Conservation (phyloP, 2,329 filamentous ascomycete genomes). For the Fusarium temperatum region DNA sequence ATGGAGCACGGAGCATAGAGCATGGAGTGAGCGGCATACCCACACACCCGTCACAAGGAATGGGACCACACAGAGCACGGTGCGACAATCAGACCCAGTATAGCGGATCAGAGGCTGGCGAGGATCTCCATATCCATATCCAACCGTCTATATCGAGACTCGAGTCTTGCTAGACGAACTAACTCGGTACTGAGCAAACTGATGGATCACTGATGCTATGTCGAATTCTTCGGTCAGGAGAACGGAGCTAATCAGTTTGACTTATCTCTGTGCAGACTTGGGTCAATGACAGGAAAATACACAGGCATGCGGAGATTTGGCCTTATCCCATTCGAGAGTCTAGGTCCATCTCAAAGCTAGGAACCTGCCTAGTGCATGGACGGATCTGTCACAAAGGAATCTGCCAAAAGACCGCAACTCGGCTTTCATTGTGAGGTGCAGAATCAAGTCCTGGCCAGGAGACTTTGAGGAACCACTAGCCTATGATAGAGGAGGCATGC, state of each 20-base stretch:
- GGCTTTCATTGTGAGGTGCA: background rate
- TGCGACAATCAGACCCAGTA: constrained; percentile 41
- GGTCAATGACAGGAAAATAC: background rate
- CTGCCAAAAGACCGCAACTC: constrained; percentile 3
- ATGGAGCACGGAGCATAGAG: background rate
- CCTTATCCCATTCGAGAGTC: background rate
- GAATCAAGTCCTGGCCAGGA: background rate
- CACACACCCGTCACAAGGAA: constrained; percentile 31
- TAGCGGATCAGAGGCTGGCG: constrained; percentile 34
- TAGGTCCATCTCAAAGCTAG: constrained; percentile 2
- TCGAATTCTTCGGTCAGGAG: background rate
- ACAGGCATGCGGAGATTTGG: background rate
- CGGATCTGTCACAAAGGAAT: background rate
- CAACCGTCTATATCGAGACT: background rate
- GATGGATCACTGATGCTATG: background rate
- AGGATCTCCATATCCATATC: constrained; percentile 9
- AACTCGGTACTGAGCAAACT: background rate
- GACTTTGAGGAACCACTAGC: background rate
- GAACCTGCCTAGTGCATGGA: constrained; percentile 6
- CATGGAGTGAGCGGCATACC: constrained; percentile 5
- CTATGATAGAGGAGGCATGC: background rate
- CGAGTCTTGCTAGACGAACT: background rate
- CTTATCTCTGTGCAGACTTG: background rate
- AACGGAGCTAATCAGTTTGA: background rate
- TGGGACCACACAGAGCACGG: constrained; percentile 31